Conservation (phyloP, 441 rosid genomes). For the Sinapis alba region DNA sequence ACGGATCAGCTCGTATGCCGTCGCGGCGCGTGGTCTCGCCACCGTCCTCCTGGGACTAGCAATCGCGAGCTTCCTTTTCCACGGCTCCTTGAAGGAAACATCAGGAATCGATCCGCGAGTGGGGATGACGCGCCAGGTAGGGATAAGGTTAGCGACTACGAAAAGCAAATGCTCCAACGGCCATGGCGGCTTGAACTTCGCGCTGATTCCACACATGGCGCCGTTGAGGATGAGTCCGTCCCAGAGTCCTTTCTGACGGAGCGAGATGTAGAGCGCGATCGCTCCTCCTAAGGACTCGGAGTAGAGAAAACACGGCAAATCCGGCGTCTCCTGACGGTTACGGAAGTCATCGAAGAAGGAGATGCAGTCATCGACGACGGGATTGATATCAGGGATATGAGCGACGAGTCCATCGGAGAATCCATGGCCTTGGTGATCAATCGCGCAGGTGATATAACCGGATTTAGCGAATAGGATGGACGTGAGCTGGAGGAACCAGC, state of each 20-base stretch:
- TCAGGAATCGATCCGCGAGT: slow-evolving; percentile 79
- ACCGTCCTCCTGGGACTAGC: slow-evolving; percentile 66
- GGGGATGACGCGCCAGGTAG: slow-evolving; percentile 86
- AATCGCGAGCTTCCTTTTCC: slow-evolving; percentile 78
- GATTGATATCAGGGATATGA: slow-evolving; percentile 76
- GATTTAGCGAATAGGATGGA: slow-evolving; percentile 72
- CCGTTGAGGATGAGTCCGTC: slow-evolving; percentile 80
- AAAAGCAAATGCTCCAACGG: slow-evolving; percentile 82
- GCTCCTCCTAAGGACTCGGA: slow-evolving; percentile 91
- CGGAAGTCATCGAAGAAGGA: slow-evolving; percentile 67
- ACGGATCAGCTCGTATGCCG: slow-evolving; percentile 75
- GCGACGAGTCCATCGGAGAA: slow-evolving; percentile 72
- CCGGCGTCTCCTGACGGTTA: slow-evolving; percentile 40
- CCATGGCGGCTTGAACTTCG: slow-evolving; percentile 93
- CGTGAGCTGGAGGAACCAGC: slow-evolving; percentile 75
- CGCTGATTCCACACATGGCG: slow-evolving; percentile 95
- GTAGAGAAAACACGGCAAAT: slow-evolving; percentile 73
- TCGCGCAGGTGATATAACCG: slow-evolving; percentile 73
- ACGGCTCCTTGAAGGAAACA: slow-evolving; percentile 71
- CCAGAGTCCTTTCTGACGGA: slow-evolving; percentile 71
- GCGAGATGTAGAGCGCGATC: slow-evolving; percentile 68
- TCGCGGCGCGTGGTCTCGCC: slow-evolving; percentile 82
- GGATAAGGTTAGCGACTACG: slow-evolving; percentile 63
- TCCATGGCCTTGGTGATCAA: slow-evolving; percentile 97
- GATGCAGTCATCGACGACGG: slow-evolving; percentile 80